Evolutionary conservation across 73 alveolate species (phyloP), one percentile per base, ranked within the genome.

Genomic region (Tetrahymena thermophila): DNA sequence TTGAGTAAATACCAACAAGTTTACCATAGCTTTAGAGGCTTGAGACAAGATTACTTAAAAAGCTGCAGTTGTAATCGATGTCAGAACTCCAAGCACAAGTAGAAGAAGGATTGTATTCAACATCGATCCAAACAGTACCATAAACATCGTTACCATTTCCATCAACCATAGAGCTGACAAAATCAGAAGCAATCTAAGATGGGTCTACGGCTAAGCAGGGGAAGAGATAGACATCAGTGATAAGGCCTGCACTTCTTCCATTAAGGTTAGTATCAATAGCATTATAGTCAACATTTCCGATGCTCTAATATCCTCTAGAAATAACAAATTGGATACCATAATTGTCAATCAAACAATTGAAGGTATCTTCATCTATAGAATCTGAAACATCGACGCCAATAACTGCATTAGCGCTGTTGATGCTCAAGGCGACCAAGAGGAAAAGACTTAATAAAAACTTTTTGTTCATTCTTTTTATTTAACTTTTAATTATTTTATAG

Each of bases 71-170:
- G 17, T 97, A 84, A 84, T 97, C 43, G 34, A 84, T 94, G 42
- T 95, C 94, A 85, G 94, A 43, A n/a, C 94, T 34, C 98, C 97
- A 95, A 25, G 96, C 94, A 96, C 99, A 97, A 34, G 97, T 97
- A 40, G 96, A 16, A 85, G 98, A 96, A 10, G 98, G 98, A 93
- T 98, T 96, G 43, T 40, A 55, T 94, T 98, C 99, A 95, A 98
- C 96, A 94, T 98, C 98, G 94, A 98, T 40, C 98, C 99, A 97
- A 42, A 98, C 95, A 89, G 96, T 94, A 50, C 98, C 98, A 94
- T 97, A 97, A 23, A 96, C 94, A 2, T 94, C 93, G 95, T 98
- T 43, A 94, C 94, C 55, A 58, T 42, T 93, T 50, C 94, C 19
- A 96, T 96, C 84, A 94, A 85, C 37, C 94, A 94, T 31, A 57